Conservation (phyloP, 1,284 basidiomycete species). For the Coniferiporia sulphurascens region DNA sequence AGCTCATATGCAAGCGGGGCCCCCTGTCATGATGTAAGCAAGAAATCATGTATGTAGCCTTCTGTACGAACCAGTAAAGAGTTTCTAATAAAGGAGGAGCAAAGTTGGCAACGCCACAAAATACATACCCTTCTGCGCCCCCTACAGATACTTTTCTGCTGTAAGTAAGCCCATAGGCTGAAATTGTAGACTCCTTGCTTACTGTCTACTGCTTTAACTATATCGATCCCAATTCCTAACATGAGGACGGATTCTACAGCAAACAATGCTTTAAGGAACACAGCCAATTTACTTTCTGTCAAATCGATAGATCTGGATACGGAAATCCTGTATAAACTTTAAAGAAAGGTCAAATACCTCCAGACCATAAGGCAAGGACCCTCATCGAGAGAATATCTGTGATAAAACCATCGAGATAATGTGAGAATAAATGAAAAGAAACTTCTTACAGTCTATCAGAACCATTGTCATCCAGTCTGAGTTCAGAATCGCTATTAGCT, state of each 20-base stretch:
- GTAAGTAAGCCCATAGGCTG: neutral
- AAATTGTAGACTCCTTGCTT: neutral
- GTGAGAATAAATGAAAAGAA: neutral
- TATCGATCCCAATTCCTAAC: neutral
- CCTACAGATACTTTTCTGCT: neutral
- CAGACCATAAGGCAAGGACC: neutral
- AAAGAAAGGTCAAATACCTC: neutral
- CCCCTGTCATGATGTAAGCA: neutral
- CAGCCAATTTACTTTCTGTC: neutral
- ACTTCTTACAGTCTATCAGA: slow-evolving; percentile 1
- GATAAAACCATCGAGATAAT: neutral
- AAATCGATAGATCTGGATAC: neutral
- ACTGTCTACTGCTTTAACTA: neutral
- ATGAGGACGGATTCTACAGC: neutral
- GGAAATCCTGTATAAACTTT: neutral
- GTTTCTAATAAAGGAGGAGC: no score
- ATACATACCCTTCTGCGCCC: no score
- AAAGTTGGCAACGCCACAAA: no score
- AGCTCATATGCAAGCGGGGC: slow-evolving; percentile 1
- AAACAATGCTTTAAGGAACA: neutral
- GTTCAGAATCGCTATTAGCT: neutral
- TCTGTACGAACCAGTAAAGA: neutral
- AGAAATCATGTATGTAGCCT: neutral
- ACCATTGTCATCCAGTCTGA: slow-evolving; percentile 3
- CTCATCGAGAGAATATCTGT: slow-evolving; percentile 10